Conservation (phyloP, 2,329 filamentous ascomycete species). For the Colletotrichum ledebouriae region DNA sequence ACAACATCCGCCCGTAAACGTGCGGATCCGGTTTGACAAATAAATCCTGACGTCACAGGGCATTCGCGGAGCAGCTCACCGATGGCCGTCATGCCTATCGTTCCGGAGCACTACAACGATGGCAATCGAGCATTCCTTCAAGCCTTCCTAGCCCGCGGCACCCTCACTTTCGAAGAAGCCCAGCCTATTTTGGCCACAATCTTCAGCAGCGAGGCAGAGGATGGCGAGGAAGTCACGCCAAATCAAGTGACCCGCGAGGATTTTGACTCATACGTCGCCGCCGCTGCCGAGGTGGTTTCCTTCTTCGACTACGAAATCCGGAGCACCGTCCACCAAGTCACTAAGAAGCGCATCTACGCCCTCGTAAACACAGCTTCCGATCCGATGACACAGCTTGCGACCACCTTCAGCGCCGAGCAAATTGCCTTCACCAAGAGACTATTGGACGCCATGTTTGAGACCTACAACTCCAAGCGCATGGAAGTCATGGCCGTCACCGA, state of each 20-base stretch:
- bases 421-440: conserved; percentile 90
- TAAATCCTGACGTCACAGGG: background rate
- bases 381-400: conserved; percentile 87
- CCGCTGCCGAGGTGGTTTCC: conserved; percentile 79
- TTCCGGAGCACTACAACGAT: conserved; percentile 63
- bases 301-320: conserved; percentile 91
- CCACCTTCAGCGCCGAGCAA: conserved; percentile 83
- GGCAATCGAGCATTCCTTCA: conserved; percentile 91
- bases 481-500: conserved; percentile 87
- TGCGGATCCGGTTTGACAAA: too few species aligned
- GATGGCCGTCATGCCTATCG: conserved; percentile 38
- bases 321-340: conserved; percentile 76
- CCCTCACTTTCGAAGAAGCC: conserved; percentile 81
- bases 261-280: conserved; percentile 76
- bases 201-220: conserved; percentile 65
- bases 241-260: conserved; percentile 77
- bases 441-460: conserved; percentile 92
- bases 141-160: conserved; percentile 83
- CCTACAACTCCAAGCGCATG: conserved; percentile 81
- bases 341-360: conserved; percentile 78
- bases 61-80: background rate
- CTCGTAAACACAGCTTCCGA: conserved; percentile 92
- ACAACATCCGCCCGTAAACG: too few species aligned
- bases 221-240: conserved; percentile 58
- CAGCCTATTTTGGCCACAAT: conserved; percentile 83